phyloP scores from a whole-genome alignment of 305 asterid genomes.

The Solanum hybrid region DNA sequence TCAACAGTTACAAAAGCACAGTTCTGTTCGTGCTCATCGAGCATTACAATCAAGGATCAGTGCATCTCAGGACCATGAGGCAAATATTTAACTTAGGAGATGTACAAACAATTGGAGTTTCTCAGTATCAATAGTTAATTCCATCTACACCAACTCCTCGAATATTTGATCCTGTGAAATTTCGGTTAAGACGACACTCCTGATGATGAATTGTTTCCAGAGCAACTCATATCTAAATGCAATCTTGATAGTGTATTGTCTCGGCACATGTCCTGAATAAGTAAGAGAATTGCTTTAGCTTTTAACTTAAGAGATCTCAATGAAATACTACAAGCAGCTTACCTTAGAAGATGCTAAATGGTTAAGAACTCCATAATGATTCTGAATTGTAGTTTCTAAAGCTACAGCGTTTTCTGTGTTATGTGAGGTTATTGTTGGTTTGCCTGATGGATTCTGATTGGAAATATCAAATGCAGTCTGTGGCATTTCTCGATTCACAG shows the following conservation, averaged over 20 bases:
- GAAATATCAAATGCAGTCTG: constrained; percentile 31
- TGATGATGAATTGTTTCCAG: constrained; percentile 67
- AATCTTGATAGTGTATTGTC: constrained; percentile 53
- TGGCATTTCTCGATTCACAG: constrained; percentile 38
- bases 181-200: constrained; percentile 53
- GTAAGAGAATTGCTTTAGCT: background rate
- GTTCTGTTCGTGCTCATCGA: constrained; percentile 15
- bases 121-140: constrained; percentile 12
- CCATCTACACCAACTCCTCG: background rate
- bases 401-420: constrained; percentile 32
- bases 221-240: constrained; percentile 62
- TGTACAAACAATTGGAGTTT: constrained; percentile 20
- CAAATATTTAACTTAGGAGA: constrained; percentile 14
- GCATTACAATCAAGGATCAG: constrained; percentile 14
- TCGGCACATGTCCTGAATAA: constrained; percentile 58
- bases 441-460: constrained; percentile 31
- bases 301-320: background rate
- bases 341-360: constrained; percentile 69
- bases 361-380: constrained; percentile 49
- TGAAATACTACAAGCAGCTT: background rate
- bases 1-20: constrained; percentile 4
- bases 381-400: constrained; percentile 36
- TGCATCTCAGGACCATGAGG: constrained; percentile 11
- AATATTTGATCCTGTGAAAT: background rate
- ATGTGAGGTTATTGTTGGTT: constrained; percentile 30